Evolutionary conservation across 495 filamentous ascomycete genomes (phyloP).

Genomic region (Penicillium canescens): DNA sequence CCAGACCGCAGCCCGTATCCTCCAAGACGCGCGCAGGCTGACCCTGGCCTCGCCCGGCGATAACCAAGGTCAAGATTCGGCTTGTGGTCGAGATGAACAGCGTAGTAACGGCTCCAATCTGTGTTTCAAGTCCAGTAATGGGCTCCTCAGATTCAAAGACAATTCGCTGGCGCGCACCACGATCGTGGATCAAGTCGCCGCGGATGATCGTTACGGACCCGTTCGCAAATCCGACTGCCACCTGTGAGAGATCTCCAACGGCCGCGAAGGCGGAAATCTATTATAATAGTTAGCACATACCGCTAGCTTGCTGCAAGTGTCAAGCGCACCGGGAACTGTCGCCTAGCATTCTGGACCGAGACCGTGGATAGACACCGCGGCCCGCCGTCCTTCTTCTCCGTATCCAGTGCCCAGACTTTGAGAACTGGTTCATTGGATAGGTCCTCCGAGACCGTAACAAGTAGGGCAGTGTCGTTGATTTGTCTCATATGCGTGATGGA

Average conservation of each 20-base stretch:
- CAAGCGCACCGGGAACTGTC: slow-evolving; percentile 78
- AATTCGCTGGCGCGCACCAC: slow-evolving; percentile 92
- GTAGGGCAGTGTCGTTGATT: slow-evolving; percentile 79
- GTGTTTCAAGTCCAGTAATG: slow-evolving; percentile 78
- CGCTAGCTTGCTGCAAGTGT: not conserved
- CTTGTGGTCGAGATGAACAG: slow-evolving; percentile 91
- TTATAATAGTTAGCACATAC: not conserved
- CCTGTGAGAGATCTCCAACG: slow-evolving; percentile 82
- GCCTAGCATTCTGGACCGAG: slow-evolving; percentile 84
- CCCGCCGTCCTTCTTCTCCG: slow-evolving; percentile 87
- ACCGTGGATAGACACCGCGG: slow-evolving; percentile 85
- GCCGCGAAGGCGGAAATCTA: slow-evolving; percentile 89
- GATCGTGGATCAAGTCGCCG: slow-evolving; percentile 92
- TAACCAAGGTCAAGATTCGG: slow-evolving; percentile 81
- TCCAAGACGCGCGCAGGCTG: slow-evolving; percentile 87
- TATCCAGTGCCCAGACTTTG: slow-evolving; percentile 96
- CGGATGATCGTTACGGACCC: slow-evolving; percentile 91
- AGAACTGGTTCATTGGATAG: slow-evolving; percentile 81
- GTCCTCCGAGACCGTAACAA: slow-evolving; percentile 89
- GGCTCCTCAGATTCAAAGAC: slow-evolving; percentile 97
- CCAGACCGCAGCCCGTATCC: slow-evolving; percentile 82
- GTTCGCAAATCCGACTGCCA: slow-evolving; percentile 94
- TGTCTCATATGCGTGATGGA: slow-evolving; percentile 95
- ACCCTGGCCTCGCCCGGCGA: slow-evolving; percentile 83
- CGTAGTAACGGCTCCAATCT: slow-evolving; percentile 60